phyloP scores from a whole-genome alignment of 192 early-diverging fungal genomes.

The Jimgerdemannia lactiflua region DNA sequence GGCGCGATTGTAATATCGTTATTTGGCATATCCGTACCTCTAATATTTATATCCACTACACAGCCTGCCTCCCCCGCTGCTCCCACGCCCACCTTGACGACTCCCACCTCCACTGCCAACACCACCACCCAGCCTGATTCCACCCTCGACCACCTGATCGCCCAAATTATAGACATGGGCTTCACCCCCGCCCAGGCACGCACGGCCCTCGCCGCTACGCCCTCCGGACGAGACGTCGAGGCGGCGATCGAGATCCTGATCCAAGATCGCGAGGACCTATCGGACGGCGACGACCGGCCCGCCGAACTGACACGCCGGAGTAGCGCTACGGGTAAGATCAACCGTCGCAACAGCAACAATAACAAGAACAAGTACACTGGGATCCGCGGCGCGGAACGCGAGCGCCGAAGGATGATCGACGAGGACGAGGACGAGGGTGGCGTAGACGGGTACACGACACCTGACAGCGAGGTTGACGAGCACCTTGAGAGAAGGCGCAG shows the following conservation, averaged over 20 bases:
- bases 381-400: background rate
- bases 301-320: background rate
- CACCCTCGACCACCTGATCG: constrained; percentile 49
- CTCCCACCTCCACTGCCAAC: background rate
- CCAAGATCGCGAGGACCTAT: background rate
- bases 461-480: background rate
- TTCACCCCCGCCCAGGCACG: constrained; percentile 65
- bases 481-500: background rate
- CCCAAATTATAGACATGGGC: constrained; percentile 78
- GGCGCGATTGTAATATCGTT: too few relatives aligned
- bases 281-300: background rate
- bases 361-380: background rate
- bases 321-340: background rate
- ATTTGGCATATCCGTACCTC: background rate
- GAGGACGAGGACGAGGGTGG: background rate
- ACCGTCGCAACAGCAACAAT: background rate
- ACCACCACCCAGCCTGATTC: background rate
- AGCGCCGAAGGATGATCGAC: background rate
- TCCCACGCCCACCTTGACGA: background rate
- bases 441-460: background rate
- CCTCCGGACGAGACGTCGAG: constrained; percentile 57
- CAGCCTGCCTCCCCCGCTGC: background rate
- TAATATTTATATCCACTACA: background rate
- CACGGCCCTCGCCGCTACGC: constrained; percentile 66
- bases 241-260: constrained; percentile 48